A percentile compares a stretch with the other conserved stretches of the same genome.
These are phyloP conservation scores for Tephrocybe rancida DNA, from an alignment of 768 basidiomycete genomes.

Conservation along the genomic window DNA sequence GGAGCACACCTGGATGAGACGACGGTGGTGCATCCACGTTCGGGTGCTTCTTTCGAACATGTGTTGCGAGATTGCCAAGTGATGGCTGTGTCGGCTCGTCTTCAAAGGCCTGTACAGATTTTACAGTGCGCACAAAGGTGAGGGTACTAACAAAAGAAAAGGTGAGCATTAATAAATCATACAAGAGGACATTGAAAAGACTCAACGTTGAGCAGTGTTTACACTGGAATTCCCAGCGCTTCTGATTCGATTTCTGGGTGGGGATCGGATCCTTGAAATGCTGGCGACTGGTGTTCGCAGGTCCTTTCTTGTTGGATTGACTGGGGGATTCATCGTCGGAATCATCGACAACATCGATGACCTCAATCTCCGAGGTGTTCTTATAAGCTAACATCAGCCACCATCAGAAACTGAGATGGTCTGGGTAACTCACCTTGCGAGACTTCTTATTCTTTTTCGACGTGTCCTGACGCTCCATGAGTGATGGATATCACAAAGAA, in stretches of 20 bases:
- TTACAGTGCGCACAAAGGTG: constrained; percentile 8
- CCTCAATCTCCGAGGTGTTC: not conserved
- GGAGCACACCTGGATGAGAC: not conserved
- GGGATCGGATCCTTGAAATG: constrained; percentile 1
- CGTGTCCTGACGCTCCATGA: too few species aligned
- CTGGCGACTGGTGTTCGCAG: not conserved
- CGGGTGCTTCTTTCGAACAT: constrained; percentile 5
- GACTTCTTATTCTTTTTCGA: too few species aligned
- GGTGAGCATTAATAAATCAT: constrained; percentile 5
- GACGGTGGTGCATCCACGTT: not conserved
- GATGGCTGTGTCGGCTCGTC: constrained; percentile 12
- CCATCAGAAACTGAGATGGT: not conserved
- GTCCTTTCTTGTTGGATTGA: not conserved
- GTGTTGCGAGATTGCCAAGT: constrained; percentile 15
- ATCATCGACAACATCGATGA: constrained; percentile 1
- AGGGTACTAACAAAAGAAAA: too few species aligned
- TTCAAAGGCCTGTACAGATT: constrained; percentile 6
- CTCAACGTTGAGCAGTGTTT: constrained; percentile 9
- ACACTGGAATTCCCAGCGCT: constrained; percentile 14
- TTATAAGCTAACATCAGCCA: not conserved
- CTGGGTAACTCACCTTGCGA: too few species aligned
- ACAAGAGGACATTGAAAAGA: too few species aligned
- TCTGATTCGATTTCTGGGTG: not conserved
- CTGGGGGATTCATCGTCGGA: not conserved
- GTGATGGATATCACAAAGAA: too few species aligned